Base-by-base conservation (phyloP, 1,139 yeast genomes). In the Torulaspora globosa region DNA sequence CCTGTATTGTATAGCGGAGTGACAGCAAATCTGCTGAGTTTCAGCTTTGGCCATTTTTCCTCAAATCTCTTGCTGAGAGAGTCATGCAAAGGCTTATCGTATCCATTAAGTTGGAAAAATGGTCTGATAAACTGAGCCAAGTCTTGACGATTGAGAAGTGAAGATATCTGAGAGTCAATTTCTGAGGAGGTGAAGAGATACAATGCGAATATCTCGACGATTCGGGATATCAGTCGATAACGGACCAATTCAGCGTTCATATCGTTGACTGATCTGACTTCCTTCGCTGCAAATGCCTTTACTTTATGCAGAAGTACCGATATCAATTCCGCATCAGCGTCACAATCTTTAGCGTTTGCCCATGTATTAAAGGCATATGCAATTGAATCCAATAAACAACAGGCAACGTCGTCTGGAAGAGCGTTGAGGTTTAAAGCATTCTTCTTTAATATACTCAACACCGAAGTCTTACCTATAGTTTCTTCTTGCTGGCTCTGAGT, bases 171-270 rank as follows among this genome's bases (percentile, higher is more conserved):
- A 59, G 67, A 71, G 60, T 46, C 61, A 64, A 57, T 54, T 47
- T 75, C 74, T 31, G 74, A 70, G 1, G 82, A 73, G 1, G 87
- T 81, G 66, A 80, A 86, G 29, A 86, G 67, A 47, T 83, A 78
- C 32, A 87, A 70, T 0, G 96, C 88, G 49, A 88, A 71, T 8
- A 88, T 80, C 55, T 85, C 92, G 3, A 86, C 77, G 14, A 86
- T 78, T 56, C 82, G 80, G 0, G 95, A 78, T 3, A 80, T 70
- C 41, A 83, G 67, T 46, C 77, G 77, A 53, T 77, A 74, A 44
- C 76, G 76, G 55, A 81, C 80, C 43, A 84, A 79, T 12, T 70
- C 66, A n/a, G 71, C 67, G 14, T 77, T 68, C 44, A 67, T 65
- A 2, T 65, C 60, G 1, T 62, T 57, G 19, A 47, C 46, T 6